A percentile compares a stretch with the other conserved stretches of the same genome.
Evolutionary conservation across 176 grass and related monocot genomes (phyloP).

Genomic region (Aegilops bicornis): DNA sequence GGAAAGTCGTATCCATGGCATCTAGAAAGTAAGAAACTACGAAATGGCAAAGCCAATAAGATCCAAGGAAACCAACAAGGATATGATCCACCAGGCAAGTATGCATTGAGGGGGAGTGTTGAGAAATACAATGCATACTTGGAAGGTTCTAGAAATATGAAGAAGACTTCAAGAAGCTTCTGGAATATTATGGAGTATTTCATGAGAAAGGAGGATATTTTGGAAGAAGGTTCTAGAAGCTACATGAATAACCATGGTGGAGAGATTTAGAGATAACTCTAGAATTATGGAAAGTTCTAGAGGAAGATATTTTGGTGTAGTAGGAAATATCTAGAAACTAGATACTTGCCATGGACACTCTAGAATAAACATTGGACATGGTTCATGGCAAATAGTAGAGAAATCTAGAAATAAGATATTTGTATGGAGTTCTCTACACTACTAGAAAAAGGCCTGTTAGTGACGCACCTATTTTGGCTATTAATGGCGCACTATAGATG

Average conservation of each 20-base stretch:
- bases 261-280: not conserved
- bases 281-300: not conserved
- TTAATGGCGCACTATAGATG: no score
- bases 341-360: no score
- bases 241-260: not conserved
- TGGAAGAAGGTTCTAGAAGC: not conserved
- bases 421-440: no score
- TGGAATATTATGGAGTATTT: not conserved
- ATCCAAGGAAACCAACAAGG: not conserved
- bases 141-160: not conserved
- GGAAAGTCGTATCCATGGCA: no score
- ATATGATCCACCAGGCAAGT: not conserved
- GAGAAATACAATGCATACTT: not conserved
- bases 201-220: not conserved
- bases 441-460: no score
- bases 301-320: no score
- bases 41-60: not conserved
- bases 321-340: no score
- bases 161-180: not conserved
- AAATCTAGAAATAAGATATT: no score
- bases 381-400: no score
- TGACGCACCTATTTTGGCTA: no score
- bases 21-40: no score
- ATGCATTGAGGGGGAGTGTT: not conserved
- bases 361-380: no score